phyloP scores from a whole-genome alignment of 75 land plant genomes.

The Cryptomeria japonica region DNA sequence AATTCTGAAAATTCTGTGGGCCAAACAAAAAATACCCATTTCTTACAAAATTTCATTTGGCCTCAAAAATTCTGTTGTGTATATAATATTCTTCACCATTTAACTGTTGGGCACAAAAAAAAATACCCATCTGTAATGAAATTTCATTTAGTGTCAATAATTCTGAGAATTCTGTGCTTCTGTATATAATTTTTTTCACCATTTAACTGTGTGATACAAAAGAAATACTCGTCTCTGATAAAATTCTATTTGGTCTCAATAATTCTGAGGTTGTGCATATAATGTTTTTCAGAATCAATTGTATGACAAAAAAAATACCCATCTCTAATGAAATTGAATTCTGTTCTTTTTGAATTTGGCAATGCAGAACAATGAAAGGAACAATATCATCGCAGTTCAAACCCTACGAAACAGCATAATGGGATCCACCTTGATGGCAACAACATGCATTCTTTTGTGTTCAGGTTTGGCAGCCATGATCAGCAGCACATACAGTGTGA shows the following conservation, averaged over 20 bases:
- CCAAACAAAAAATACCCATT: too few relatives aligned
- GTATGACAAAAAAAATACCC: neutral
- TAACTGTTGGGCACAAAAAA: too few relatives aligned
- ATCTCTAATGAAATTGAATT: neutral
- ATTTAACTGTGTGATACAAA: neutral
- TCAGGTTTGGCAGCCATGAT: conserved; percentile 71
- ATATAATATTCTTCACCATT: too few relatives aligned
- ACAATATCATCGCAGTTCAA: conserved; percentile 82
- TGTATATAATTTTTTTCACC: neutral
- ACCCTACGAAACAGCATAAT: conserved; percentile 66
- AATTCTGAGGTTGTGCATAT: too few relatives aligned
- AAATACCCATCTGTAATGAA: too few relatives aligned
- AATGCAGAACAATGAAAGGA: conserved; percentile 79
- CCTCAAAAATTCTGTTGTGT: too few relatives aligned
- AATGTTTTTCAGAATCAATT: neutral
- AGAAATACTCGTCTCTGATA: neutral
- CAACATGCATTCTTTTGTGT: conserved; percentile 73
- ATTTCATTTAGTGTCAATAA: neutral
- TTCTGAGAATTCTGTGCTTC: neutral
- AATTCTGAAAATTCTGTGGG: too few relatives aligned
- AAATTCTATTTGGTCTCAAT: too few relatives aligned
- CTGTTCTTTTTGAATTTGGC: neutral
- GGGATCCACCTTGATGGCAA: conserved; percentile 84
- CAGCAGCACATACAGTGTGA: conserved; percentile 74
- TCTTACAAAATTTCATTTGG: too few relatives aligned